Evolutionary conservation across 345 rosid genomes (phyloP).

Genomic region (Abelmoschus esculentus): DNA sequence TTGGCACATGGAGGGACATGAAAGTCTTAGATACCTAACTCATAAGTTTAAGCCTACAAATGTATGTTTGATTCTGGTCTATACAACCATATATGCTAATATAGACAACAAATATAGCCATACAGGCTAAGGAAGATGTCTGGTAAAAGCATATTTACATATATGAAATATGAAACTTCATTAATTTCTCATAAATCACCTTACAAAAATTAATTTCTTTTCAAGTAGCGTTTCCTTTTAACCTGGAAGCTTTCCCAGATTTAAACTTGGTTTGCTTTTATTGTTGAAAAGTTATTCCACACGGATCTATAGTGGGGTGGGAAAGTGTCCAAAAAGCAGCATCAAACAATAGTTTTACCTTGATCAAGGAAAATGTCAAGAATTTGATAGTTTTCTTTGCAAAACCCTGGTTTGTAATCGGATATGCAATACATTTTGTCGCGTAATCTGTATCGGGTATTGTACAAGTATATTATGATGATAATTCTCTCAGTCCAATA

Average conservation of each 20-base stretch:
- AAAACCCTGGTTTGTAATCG: too few relatives aligned
- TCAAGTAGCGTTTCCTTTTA: not conserved
- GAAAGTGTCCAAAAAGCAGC: not conserved
- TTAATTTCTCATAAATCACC: not conserved
- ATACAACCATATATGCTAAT: not conserved
- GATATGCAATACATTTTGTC: too few relatives aligned
- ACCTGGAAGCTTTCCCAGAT: not conserved
- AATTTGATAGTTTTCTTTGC: not conserved
- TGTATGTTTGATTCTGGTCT: not conserved
- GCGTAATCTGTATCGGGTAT: too few relatives aligned
- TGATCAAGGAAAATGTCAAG: not conserved
- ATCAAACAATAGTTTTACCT: not conserved
- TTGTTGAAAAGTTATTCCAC: conserved; percentile 3
- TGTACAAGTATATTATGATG: too few relatives aligned
- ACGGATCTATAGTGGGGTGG: conserved; percentile 4
- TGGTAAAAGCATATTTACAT: not conserved
- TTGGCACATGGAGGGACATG: not conserved
- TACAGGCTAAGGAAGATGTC: not conserved
- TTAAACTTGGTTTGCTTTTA: not conserved
- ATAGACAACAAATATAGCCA: not conserved
- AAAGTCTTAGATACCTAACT: conserved; percentile 3
- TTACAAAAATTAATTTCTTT: not conserved
- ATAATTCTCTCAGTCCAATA: too few relatives aligned
- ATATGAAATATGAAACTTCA: too few relatives aligned
- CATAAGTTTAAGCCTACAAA: not conserved